A percentile compares a stretch with the other conserved stretches of the same genome.
These are phyloP conservation scores for Penicillium sp. DNA, from an alignment of 2,329 filamentous ascomycete genomes.

Conservation along the genomic window DNA sequence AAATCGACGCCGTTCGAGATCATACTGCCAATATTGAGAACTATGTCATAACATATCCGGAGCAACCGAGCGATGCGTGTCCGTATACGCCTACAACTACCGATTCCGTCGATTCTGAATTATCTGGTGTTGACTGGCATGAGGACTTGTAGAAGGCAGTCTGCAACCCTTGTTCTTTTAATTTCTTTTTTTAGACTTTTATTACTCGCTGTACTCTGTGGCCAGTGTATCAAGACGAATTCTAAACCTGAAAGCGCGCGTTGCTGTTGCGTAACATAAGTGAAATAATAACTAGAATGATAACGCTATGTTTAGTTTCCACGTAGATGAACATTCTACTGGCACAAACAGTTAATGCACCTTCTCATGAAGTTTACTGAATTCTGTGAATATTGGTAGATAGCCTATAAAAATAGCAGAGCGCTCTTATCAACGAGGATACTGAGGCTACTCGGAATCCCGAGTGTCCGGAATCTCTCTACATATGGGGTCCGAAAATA, in stretches of 20 bases:
- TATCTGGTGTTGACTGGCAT: neutral
- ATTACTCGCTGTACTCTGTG: neutral
- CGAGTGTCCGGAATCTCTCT: too few relatives aligned
- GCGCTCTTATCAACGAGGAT: too few relatives aligned
- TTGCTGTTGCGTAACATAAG: neutral
- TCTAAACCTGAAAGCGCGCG: neutral
- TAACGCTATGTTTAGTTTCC: too few relatives aligned
- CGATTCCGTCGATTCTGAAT: neutral
- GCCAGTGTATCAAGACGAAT: neutral
- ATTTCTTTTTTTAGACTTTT: neutral
- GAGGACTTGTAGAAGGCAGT: neutral
- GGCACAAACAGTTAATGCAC: too few relatives aligned
- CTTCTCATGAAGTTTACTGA: too few relatives aligned
- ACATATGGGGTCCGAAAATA: too few relatives aligned
- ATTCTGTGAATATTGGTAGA: too few relatives aligned
- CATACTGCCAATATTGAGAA: neutral
- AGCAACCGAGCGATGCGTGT: neutral
- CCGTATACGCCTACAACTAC: neutral
- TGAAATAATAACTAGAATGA: neutral
- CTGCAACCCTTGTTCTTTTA: neutral
- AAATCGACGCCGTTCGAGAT: slow-evolving; percentile 43
- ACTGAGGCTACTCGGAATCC: too few relatives aligned
- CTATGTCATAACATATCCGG: neutral
- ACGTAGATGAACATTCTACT: too few relatives aligned
- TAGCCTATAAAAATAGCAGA: too few relatives aligned